Evolutionary conservation across 768 basidiomycete species (phyloP), one percentile per base, ranked within the genome.

Genomic region (Podaxis mareebaensis): DNA sequence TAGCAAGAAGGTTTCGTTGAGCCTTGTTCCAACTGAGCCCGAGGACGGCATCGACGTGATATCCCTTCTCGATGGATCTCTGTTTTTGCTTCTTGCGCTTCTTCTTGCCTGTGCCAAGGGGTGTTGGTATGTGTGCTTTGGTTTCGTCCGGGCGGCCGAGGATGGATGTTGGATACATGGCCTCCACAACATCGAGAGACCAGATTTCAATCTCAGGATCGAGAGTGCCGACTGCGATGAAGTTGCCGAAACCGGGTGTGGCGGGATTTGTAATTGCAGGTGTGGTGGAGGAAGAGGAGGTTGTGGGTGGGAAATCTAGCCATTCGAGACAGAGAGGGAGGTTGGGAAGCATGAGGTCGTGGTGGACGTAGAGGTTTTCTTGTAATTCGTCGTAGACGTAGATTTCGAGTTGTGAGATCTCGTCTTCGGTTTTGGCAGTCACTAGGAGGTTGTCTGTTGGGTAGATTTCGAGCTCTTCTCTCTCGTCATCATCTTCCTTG

Each of bases 161-260:
- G 63, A 99, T 87, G 60, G 90, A 87, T 66, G 90, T 87, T 0
- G 97, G 97, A 74, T 96, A 99, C 81, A 99, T 89, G 20, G 93
- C 88, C 70, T 99, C 96, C 53, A 99, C 83, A 33, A 91, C 82
- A 73, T 99, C 96, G 57, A 98, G 82, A 15, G 95, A 96, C 94
- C 96, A 99, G 68, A 99, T 96, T 76, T 99, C 97, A 66, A 99
- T 98, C 72, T 96, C 94, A 24, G 97, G 96, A 67, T 99, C 96
- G 60, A 99, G 86, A 2, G 95, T 96, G 12, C 96, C 97, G 17
- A 99, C 95, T 1, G 97, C 97, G 67, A 99, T 89, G 75, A 92
- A 98, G 73, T 90, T 96, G 5, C 95, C 95, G 57, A 86, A 83
- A 5, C 77, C 74, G n/a, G 74, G 58, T 11, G 63, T 65, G 60